These are phyloP conservation scores for Chloranthus sessilifolius DNA, from an alignment of 164 flowering plant genomes.

Conservation along the genomic window DNA sequence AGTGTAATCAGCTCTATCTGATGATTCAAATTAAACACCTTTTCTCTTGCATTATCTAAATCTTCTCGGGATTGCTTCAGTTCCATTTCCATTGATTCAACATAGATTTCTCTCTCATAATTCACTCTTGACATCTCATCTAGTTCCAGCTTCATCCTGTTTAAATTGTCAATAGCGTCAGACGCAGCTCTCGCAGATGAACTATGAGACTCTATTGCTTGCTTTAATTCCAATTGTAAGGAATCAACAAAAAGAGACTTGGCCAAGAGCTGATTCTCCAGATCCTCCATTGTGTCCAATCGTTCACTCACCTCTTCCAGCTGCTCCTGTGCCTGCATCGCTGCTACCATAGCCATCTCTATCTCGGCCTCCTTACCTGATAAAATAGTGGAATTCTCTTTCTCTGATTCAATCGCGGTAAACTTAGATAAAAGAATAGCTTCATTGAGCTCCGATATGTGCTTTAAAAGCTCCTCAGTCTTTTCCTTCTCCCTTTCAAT, in stretches of 20 bases:
- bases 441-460: conserved; percentile 36
- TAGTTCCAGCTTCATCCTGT: conserved; percentile 23
- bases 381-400: conserved; percentile 21
- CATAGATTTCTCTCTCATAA: conserved; percentile 16
- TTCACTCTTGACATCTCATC: conserved; percentile 21
- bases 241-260: conserved; percentile 26
- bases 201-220: conserved; percentile 21
- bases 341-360: conserved; percentile 10
- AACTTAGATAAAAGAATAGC: conserved; percentile 22
- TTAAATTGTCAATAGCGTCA: conserved; percentile 18
- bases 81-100: conserved; percentile 30
- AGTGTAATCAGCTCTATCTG: conserved; percentile 19
- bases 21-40: conserved; percentile 17
- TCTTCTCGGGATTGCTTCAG: conserved; percentile 23
- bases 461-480: conserved; percentile 30
- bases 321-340: conserved; percentile 21
- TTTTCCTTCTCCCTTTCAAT: conserved; percentile 26
- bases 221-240: conserved; percentile 29
- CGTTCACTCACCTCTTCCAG: conserved; percentile 25
- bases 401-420: conserved; percentile 31
- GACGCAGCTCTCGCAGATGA: conserved; percentile 28
- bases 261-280: conserved; percentile 30
- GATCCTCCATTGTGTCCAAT: conserved; percentile 20
- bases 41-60: conserved; percentile 24
- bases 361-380: conserved; percentile 30